phyloP scores from a whole-genome alignment of 208 protist species.

The Leishmania lainsoni region DNA sequence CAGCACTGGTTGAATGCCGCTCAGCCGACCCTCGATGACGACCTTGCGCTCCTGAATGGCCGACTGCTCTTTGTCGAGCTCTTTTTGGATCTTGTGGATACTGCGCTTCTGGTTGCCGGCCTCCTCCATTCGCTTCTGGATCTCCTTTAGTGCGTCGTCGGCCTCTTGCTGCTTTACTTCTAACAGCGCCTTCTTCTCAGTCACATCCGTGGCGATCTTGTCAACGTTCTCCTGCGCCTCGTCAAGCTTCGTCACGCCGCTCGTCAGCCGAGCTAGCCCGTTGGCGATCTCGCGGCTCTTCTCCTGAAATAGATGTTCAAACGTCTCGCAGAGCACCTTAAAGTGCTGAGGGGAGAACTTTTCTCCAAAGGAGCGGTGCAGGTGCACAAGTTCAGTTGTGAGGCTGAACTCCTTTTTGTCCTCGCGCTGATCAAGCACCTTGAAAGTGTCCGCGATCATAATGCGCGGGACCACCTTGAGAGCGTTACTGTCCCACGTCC shows the following conservation, averaged over 20 bases:
- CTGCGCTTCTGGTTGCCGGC: constrained; percentile 92
- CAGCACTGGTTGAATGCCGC: constrained; percentile 95
- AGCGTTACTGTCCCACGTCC: constrained; percentile 89
- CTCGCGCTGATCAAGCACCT: constrained; percentile 63
- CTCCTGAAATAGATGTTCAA: constrained; percentile 77
- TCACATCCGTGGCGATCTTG: constrained; percentile 91
- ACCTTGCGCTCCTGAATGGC: constrained; percentile 86
- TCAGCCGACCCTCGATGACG: constrained; percentile 94
- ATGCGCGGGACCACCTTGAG: constrained; percentile 91
- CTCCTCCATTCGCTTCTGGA: constrained; percentile 95
- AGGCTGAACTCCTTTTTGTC: constrained; percentile 90
- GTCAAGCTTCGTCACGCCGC: constrained; percentile 95
- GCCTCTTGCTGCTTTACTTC: constrained; percentile 95
- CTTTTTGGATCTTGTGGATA: constrained; percentile 93
- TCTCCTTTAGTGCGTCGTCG: constrained; percentile 95
- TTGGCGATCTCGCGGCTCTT: constrained; percentile 83
- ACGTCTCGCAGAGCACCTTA: constrained; percentile 91
- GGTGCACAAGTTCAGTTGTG: constrained; percentile 85
- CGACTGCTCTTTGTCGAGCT: constrained; percentile 92
- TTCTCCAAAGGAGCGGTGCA: constrained; percentile 77
- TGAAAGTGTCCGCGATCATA: constrained; percentile 84
- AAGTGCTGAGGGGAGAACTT: constrained; percentile 93
- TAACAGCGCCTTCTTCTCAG: constrained; percentile 88
- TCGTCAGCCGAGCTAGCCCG: constrained; percentile 76
- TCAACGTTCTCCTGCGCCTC: constrained; percentile 96